Percentiles rank a stretch among this genome's conserved stretches.
These are phyloP conservation scores for Ustilago xerochloae DNA, from an alignment of 1,284 basidiomycete species.

Conservation along the genomic window DNA sequence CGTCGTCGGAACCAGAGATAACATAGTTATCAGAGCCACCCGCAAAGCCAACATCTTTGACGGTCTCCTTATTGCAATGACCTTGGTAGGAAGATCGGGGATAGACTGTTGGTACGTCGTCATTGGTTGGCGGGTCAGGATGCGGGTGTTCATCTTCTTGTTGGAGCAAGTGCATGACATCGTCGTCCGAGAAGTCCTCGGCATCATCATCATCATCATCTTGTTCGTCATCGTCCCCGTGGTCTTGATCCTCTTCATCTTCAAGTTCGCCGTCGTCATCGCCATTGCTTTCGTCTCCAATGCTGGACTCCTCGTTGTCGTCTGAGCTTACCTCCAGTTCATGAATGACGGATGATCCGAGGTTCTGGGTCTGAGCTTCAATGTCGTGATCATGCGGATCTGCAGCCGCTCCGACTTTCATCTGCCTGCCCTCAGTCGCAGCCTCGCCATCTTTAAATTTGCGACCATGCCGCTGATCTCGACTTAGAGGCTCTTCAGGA, in stretches of 20 bases:
- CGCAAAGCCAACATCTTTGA: slow-evolving; percentile 91
- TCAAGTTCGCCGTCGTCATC: background rate
- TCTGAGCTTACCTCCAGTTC: background rate
- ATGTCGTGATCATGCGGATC: background rate
- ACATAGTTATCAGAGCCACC: slow-evolving; percentile 82
- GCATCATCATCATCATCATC: slow-evolving; percentile 11
- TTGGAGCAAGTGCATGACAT: slow-evolving; percentile 6
- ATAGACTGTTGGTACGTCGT: slow-evolving; percentile 73
- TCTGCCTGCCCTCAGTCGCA: background rate
- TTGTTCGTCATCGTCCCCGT: background rate
- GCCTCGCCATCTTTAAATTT: background rate
- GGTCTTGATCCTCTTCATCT: background rate
- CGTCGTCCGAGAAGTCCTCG: slow-evolving; percentile 10
- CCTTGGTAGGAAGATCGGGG: slow-evolving; percentile 79
- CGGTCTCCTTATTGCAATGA: slow-evolving; percentile 83
- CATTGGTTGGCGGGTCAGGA: background rate
- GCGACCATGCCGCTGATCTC: too few species aligned
- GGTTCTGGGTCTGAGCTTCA: too few species aligned
- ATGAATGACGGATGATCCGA: too few species aligned
- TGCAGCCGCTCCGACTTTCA: background rate
- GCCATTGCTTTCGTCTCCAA: background rate
- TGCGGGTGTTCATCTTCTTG: slow-evolving; percentile 1
- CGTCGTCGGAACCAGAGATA: slow-evolving; percentile 89
- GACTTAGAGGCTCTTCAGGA: background rate
- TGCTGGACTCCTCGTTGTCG: background rate